phyloP scores from a whole-genome alignment of 2,329 filamentous ascomycete species.

The Penicillium glabrum region DNA sequence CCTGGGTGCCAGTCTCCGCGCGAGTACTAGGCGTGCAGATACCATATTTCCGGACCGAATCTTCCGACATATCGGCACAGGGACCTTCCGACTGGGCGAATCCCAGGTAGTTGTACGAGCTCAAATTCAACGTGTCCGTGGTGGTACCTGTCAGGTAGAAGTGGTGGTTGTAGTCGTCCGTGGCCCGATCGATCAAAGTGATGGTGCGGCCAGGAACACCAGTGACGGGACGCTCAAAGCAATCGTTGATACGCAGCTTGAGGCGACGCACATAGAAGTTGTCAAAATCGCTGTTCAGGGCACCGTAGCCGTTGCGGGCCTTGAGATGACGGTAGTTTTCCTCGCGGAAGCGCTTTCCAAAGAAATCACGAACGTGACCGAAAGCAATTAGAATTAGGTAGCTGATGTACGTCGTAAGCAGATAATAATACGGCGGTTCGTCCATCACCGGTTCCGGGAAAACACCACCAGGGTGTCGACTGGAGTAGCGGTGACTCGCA shows the following conservation, averaged over 20 bases:
- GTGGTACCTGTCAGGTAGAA: conserved; percentile 87
- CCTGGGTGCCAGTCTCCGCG: conserved; percentile 80
- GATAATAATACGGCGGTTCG: conserved; percentile 93
- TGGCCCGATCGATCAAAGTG: conserved; percentile 85
- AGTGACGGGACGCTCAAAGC: conserved; percentile 87
- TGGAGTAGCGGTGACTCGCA: conserved; percentile 81
- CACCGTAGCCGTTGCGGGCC: conserved; percentile 83
- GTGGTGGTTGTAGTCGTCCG: conserved; percentile 85
- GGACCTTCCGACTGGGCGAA: conserved; percentile 97
- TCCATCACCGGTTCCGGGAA: conserved; percentile 86
- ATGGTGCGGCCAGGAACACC: conserved; percentile 94
- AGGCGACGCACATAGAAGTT: conserved; percentile 94
- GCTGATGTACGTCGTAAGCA: conserved; percentile 97
- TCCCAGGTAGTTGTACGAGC: conserved; percentile 98
- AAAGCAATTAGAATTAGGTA: conserved; percentile 95
- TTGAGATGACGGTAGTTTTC: conserved; percentile 83
- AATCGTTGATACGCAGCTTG: conserved; percentile 94
- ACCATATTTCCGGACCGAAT: conserved; percentile 79
- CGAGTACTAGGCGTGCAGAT: conserved; percentile 80
- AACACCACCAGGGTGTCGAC: conserved; percentile 77
- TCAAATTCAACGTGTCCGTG: conserved; percentile 96
- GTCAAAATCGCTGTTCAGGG: conserved; percentile 96
- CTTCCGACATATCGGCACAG: conserved; percentile 90
- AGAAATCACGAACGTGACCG: conserved; percentile 94
- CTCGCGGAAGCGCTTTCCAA: conserved; percentile 90